Evolutionary conservation across 257 asterid species (phyloP), one percentile per base, ranked within the genome.

Genomic region (Coffea canephora): DNA sequence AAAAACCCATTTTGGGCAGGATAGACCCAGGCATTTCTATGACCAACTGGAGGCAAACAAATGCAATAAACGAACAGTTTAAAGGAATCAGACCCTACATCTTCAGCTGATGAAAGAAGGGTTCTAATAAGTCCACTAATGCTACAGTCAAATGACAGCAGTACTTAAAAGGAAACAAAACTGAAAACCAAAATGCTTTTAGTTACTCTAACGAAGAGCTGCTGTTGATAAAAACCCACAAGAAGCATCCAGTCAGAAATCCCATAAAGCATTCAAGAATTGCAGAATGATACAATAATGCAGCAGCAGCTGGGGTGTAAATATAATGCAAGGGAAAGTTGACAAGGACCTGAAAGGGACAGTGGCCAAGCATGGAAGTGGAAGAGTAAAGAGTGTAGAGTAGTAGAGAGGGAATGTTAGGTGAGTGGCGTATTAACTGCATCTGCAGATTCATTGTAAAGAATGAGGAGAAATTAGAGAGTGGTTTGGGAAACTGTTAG

Each of bases 391-490:
- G 73, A 68, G 36, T 34, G 27, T 14, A 68, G 72, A 68, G 39
- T 36, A 27, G 43, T 68, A 54, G 25, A 41, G 48, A 67, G 62
- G 12, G 64, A 55, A 72, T 46, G 82, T 71, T 80, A 55, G 83
- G 83, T 80, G 83, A 80, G 77, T n/a, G 48, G 5, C 36, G 41
- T 27, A 80, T 67, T 75, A 80, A 68, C 83, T 75, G 77, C 76
- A 67, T 43, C 62, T 69, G 80, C 69, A 52, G 77, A 46, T 74
- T 31, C 71, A 74, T 36, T 64, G 75, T 36, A 36, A n/a, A 54
- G 77, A 41, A 69, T 46, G 80, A 59, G 55, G 65, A 34, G 49
- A n/a, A 67, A 25, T 65, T 2, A 8, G 43, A 31, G 43, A 19
- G 34, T 48, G 2, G 73, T 25, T 72, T 61, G 15, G 73, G 55